Evolutionary conservation across 202 grass and related monocot genomes (phyloP), one percentile per base, ranked within the genome.

Genomic region (Bolboschoenoplectus hybrid): DNA sequence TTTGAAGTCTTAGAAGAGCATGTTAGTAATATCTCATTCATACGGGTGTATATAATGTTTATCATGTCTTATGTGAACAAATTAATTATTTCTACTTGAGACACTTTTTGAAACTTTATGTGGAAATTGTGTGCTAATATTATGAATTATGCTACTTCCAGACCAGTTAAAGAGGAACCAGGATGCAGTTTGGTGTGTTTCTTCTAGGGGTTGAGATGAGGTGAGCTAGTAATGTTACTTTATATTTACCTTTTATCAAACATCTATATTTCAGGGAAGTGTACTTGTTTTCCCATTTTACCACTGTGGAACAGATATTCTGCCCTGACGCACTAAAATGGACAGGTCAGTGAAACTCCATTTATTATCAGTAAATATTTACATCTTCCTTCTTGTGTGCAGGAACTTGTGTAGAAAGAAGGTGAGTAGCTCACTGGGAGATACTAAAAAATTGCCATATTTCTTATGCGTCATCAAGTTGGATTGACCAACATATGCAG

Each of bases 91-190:
- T 76, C 2, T 76, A 38, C 6, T 76, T 76, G 2, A 3, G 6
- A 56, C 39, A 50, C 74, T 17, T 77, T 73, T 39, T 56, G n/a
- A 56, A 77, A 56, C 74, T 78, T 74, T 57, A 77, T 56, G 10
- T 74, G 50, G 8, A 47, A 4, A 49, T 35, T 53, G 20, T 76
- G 2, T 79, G 7, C 35, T 79, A 58, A 79, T 14, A 79, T 58
- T 79, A 58, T 40, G 35, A 79, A 79, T 40, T 79, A 79, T 38
- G 3, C 50, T 79, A 35, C 26, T 79, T 79, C 3, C 74, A 79
- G 74, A 79, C 52, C 58, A 58, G 52, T 7, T 58, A 41, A 41
- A n/a, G 35, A 60, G 52, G 35, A 79, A 41, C 35, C 16, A 7
- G 12, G 32, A 7, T 58, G 74, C 40, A 58, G 14, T 9, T 47